Conservation (phyloP, 2,329 filamentous ascomycete species). For the Exophiala sp. region DNA sequence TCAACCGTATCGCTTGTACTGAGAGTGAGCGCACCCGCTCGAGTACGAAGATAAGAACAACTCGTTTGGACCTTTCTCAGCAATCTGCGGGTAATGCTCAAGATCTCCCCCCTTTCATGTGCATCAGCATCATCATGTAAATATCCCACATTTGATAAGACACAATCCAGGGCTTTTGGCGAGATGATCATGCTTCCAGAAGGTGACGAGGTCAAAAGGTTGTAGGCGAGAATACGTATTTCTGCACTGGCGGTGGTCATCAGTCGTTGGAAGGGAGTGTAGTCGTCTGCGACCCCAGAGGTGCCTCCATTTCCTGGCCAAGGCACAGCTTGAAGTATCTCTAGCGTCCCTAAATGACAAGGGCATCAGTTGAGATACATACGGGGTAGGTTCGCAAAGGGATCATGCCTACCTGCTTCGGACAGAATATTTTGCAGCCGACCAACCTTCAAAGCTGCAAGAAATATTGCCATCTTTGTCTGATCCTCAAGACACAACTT, state of each 20-base stretch:
- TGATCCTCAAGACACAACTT: constrained; percentile 2
- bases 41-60: constrained; percentile 4
- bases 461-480: constrained; percentile 17
- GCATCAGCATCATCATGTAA: constrained; percentile 81
- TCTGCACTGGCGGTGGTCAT: constrained; percentile 50
- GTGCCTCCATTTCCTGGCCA: neutral
- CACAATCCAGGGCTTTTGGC: constrained; percentile 52
- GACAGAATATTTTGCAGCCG: constrained; percentile 15
- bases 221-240: constrained; percentile 73
- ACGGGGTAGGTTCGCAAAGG: neutral
- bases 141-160: constrained; percentile 61
- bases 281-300: neutral
- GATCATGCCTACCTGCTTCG: constrained; percentile 10
- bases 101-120: constrained; percentile 74
- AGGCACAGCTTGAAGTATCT: constrained; percentile 10
- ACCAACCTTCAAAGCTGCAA: constrained; percentile 24
- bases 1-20: constrained; percentile 1
- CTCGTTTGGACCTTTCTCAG: constrained; percentile 15
- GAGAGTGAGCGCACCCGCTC: neutral
- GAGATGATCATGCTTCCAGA: constrained; percentile 70
- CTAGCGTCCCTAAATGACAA: constrained; percentile 5
- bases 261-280: constrained; percentile 33
- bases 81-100: constrained; percentile 68
- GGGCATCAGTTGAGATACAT: neutral
- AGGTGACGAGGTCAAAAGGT: constrained; percentile 69